Conservation (phyloP, 257 asterid species). For the Ocimum tenuiflorum region DNA sequence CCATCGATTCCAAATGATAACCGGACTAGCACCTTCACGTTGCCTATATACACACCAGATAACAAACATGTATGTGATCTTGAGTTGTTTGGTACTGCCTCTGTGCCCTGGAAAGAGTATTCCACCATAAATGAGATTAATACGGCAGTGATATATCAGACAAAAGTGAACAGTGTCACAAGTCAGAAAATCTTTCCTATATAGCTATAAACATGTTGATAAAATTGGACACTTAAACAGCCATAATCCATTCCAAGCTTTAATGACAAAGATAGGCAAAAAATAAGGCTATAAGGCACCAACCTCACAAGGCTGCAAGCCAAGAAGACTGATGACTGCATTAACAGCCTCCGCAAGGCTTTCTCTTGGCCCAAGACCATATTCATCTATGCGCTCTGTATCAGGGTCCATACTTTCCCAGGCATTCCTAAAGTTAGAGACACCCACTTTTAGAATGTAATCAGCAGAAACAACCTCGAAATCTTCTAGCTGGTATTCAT, state of each 20-base stretch:
- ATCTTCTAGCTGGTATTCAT: conserved; percentile 95
- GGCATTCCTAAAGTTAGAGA: conserved; percentile 90
- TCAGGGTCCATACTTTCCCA: conserved; percentile 90
- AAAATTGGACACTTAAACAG: background rate
- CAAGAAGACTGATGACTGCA: conserved; percentile 85
- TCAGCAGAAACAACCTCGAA: conserved; percentile 90
- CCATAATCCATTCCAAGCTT: background rate
- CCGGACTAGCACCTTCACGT: conserved; percentile 82
- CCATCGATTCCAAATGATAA: conserved; percentile 81
- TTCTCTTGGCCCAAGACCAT: conserved; percentile 96
- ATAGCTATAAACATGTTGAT: no score
- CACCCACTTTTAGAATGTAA: conserved; percentile 80
- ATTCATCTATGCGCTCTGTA: conserved; percentile 72
- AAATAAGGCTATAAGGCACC: conserved; percentile 17
- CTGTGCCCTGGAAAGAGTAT: conserved; percentile 62
- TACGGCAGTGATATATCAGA: no score
- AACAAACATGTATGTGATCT: conserved; percentile 87
- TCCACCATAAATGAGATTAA: background rate
- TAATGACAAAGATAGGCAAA: background rate
- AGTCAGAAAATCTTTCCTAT: no score
- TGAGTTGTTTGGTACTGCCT: conserved; percentile 70
- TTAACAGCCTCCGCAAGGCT: conserved; percentile 80
- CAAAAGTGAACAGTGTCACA: no score
- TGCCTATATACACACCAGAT: conserved; percentile 90
- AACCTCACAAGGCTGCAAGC: conserved; percentile 99